Conservation (phyloP, 73 alveolate species). For the Tetrahymena thermophila region DNA sequence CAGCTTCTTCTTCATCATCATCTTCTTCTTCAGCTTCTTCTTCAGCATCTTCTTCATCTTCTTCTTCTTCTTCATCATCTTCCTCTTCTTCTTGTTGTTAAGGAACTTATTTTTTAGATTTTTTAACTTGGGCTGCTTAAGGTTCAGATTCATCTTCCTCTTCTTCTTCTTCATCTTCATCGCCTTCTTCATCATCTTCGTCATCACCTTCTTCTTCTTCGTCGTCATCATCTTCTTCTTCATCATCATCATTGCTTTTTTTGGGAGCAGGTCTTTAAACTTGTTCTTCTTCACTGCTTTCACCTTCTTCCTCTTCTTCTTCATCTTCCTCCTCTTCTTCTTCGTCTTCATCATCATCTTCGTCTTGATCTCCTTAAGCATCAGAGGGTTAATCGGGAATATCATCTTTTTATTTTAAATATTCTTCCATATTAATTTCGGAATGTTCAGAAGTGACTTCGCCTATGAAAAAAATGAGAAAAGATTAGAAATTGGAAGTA, state of each 20-base stretch:
- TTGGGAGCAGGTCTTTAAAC: not conserved
- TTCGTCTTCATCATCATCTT: not conserved
- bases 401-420: not conserved
- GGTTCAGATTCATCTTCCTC: not conserved
- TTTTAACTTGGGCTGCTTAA: not conserved
- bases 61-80: conserved; percentile 8
- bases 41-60: not conserved
- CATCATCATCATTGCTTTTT: not conserved
- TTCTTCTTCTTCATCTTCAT: not conserved
- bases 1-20: not conserved
- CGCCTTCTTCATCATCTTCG: not conserved
- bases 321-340: not conserved
- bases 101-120: not conserved
- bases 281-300: not conserved
- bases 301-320: not conserved
- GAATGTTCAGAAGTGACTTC: not conserved
- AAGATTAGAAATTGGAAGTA: not conserved
- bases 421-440: not conserved
- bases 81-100: not conserved
- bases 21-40: not conserved
- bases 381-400: conserved; percentile 1
- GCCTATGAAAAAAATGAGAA: not conserved
- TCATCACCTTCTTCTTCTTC: not conserved
- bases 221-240: not conserved
- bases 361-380: not conserved